Conservation (phyloP, 164 flowering plant genomes). For the Santalum album region DNA sequence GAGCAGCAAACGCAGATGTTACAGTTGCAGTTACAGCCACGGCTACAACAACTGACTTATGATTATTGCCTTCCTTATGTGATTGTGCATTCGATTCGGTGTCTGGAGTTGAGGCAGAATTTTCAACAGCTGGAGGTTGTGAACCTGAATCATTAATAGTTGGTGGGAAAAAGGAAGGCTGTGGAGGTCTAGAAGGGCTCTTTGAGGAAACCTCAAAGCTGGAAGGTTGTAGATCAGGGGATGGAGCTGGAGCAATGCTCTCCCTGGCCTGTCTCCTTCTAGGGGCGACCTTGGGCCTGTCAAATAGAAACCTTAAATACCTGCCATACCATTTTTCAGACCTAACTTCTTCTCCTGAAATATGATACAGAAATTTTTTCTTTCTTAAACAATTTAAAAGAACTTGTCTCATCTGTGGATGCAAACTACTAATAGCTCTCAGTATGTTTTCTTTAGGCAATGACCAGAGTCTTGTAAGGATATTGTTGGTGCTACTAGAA, state of each 20-base stretch:
- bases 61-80: slow-evolving; percentile 11
- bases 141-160: slow-evolving; percentile 8
- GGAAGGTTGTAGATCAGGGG: slow-evolving; percentile 20
- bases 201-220: slow-evolving; percentile 16
- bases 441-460: slow-evolving; percentile 22
- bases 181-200: slow-evolving; percentile 11
- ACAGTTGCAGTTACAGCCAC: slow-evolving; percentile 63
- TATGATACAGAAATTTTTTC: slow-evolving; percentile 17
- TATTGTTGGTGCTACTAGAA: slow-evolving; percentile 10
- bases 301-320: slow-evolving; percentile 24
- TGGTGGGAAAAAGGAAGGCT: slow-evolving; percentile 21
- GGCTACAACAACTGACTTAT: slow-evolving; percentile 40
- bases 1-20: slow-evolving; percentile 40
- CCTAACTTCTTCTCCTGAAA: slow-evolving; percentile 36
- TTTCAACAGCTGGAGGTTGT: slow-evolving; percentile 15
- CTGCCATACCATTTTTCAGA: slow-evolving; percentile 27
- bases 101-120: slow-evolving; percentile 16
- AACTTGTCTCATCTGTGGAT: slow-evolving; percentile 35
- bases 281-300: slow-evolving; percentile 8
- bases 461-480: slow-evolving; percentile 10
- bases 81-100: slow-evolving; percentile 13
- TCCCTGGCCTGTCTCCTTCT: slow-evolving; percentile 26
- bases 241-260: slow-evolving; percentile 10
- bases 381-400: slow-evolving; percentile 47
- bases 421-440: slow-evolving; percentile 23